These are phyloP conservation scores for Termitomyces sp. DNA, from an alignment of 768 basidiomycete genomes.

Conservation along the genomic window DNA sequence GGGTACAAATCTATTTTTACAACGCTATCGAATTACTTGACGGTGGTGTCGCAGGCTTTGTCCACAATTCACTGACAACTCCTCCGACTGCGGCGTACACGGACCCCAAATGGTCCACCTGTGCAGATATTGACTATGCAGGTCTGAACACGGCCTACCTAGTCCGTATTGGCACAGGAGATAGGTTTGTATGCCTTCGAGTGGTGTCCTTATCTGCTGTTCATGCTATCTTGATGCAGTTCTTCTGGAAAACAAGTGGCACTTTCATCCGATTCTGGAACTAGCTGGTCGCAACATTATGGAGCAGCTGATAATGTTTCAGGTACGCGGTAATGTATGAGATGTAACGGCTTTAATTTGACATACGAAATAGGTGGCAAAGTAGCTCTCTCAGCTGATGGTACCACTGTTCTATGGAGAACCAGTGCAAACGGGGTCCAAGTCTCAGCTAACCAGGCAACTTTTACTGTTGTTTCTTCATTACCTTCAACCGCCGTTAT, in stretches of 20 bases:
- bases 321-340: slow-evolving; percentile 18
- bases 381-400: slow-evolving; percentile 49
- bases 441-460: slow-evolving; percentile 46
- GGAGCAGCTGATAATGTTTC: slow-evolving; percentile 48
- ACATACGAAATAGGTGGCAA: slow-evolving; percentile 28
- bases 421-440: slow-evolving; percentile 44
- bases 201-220: background rate
- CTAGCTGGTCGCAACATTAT: slow-evolving; percentile 54
- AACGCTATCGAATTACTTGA: background rate
- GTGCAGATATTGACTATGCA: slow-evolving; percentile 51
- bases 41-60: slow-evolving; percentile 35
- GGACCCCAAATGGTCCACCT: slow-evolving; percentile 46
- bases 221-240: slow-evolving; percentile 16
- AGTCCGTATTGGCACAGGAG: slow-evolving; percentile 51
- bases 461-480: slow-evolving; percentile 47
- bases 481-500: slow-evolving; percentile 54
- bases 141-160: slow-evolving; percentile 47
- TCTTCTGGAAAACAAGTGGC: slow-evolving; percentile 53
- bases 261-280: slow-evolving; percentile 50
- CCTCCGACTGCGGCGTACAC: slow-evolving; percentile 36
- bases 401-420: slow-evolving; percentile 56
- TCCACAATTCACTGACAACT: slow-evolving; percentile 38
- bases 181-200: slow-evolving; percentile 28
- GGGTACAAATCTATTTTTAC: slow-evolving; percentile 27
- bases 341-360: background rate